These are phyloP conservation scores for Cystofilobasidium macerans DNA, from an alignment of 768 basidiomycete genomes.

Conservation along the genomic window DNA sequence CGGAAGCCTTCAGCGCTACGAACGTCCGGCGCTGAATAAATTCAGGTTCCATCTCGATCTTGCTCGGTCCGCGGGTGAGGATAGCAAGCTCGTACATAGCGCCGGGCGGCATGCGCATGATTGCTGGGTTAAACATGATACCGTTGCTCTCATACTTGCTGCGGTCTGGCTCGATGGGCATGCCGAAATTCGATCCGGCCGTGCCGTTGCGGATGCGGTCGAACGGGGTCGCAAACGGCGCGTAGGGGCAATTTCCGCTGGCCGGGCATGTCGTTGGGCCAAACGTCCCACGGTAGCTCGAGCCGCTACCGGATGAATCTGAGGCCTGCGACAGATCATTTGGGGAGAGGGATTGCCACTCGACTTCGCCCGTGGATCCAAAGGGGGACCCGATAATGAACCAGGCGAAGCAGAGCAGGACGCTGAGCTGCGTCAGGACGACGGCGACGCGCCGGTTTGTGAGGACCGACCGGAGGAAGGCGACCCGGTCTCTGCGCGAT, in stretches of 20 bases:
- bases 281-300: neutral
- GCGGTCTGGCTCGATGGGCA: neutral
- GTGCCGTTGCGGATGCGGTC: neutral
- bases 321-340: neutral
- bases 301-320: neutral
- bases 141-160: neutral
- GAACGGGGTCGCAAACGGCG: neutral
- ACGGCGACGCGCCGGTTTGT: neutral
- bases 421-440: neutral
- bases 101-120: constrained; percentile 2
- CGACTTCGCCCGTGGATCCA: neutral
- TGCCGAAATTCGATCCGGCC: neutral
- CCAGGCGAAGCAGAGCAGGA: neutral
- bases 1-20: too few relatives aligned
- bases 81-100: neutral
- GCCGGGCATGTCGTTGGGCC: neutral
- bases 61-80: neutral
- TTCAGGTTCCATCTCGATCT: neutral
- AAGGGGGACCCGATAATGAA: neutral
- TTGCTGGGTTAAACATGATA: neutral
- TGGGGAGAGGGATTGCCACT: too few relatives aligned
- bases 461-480: neutral
- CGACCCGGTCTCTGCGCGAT: neutral
- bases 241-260: constrained; percentile 1
- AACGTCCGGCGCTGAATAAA: neutral